A percentile compares a stretch with the other conserved stretches of the same genome.
Conservation (phyloP, 1,139 yeast genomes). For the Kodamaea fungicola region DNA sequence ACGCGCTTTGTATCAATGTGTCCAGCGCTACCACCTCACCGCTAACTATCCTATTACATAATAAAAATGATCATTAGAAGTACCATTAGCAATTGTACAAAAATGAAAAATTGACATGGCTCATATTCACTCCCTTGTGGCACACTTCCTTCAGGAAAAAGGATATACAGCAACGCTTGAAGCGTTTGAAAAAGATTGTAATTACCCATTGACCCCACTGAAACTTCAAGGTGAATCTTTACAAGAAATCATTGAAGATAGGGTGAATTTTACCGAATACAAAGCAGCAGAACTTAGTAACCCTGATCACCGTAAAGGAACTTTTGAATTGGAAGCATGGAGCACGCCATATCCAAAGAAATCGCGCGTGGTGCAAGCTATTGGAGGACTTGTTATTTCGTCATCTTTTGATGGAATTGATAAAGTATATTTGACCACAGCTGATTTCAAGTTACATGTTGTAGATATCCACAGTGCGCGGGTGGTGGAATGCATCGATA, state of each 20-base stretch:
- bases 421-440: slow-evolving; percentile 20
- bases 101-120: slow-evolving; percentile 3
- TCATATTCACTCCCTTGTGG: slow-evolving; percentile 38
- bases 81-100: background rate
- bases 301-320: slow-evolving; percentile 15
- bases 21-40: too few relatives aligned
- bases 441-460: slow-evolving; percentile 22
- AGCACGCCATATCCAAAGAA: slow-evolving; percentile 27
- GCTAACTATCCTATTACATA: too few relatives aligned
- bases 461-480: slow-evolving; percentile 15
- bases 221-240: slow-evolving; percentile 40
- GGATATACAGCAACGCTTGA: slow-evolving; percentile 44
- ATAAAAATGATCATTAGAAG: background rate
- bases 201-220: slow-evolving; percentile 26
- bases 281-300: slow-evolving; percentile 13
- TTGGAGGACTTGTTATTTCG: slow-evolving; percentile 25
- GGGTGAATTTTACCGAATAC: slow-evolving; percentile 33
- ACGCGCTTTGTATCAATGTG: too few relatives aligned
- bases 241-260: slow-evolving; percentile 49
- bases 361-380: slow-evolving; percentile 7
- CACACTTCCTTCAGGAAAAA: slow-evolving; percentile 50
- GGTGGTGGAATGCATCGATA: slow-evolving; percentile 9
- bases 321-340: slow-evolving; percentile 20
- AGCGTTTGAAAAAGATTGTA: slow-evolving; percentile 47
- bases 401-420: slow-evolving; percentile 13